Percentiles rank a stretch among this genome's conserved stretches.
Conservation (phyloP, 129 eudicot species). For the Centrapalus pauciflorus region DNA sequence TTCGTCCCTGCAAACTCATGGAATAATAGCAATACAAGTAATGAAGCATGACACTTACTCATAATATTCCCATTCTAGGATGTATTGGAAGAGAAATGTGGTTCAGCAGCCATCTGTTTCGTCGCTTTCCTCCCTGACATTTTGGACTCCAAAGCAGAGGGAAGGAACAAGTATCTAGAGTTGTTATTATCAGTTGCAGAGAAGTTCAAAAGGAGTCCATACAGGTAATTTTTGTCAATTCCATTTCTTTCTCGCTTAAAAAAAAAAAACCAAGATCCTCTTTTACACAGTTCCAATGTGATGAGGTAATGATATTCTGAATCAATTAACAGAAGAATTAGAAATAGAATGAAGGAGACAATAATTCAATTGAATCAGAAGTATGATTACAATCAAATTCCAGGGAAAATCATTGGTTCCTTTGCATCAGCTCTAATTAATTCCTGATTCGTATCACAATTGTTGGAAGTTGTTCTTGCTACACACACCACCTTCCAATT, state of each 20-base stretch:
- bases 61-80: conserved; percentile 33
- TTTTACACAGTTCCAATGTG: too few relatives aligned
- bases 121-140: conserved; percentile 91
- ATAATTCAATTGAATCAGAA: too few relatives aligned
- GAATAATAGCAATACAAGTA: neutral
- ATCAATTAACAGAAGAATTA: too few relatives aligned
- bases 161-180: conserved; percentile 90
- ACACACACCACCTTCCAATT: neutral
- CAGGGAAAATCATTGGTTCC: too few relatives aligned
- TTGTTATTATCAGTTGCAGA: conserved; percentile 74
- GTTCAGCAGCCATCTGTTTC: conserved; percentile 92
- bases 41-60: conserved; percentile 6
- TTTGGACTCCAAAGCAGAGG: conserved; percentile 92
- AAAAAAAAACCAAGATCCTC: neutral
- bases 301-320: too few relatives aligned
- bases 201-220: conserved; percentile 79
- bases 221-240: conserved; percentile 44
- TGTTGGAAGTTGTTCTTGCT: neutral
- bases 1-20: neutral
- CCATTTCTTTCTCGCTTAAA: neutral
- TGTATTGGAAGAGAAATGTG: conserved; percentile 94
- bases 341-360: too few relatives aligned
- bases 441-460: too few relatives aligned
- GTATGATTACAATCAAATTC: too few relatives aligned
- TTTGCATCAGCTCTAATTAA: too few relatives aligned